Percentiles rank a stretch among this genome's conserved stretches.
phyloP scores from a whole-genome alignment of 805 yeast species.

The Grigorovia jiainica region DNA sequence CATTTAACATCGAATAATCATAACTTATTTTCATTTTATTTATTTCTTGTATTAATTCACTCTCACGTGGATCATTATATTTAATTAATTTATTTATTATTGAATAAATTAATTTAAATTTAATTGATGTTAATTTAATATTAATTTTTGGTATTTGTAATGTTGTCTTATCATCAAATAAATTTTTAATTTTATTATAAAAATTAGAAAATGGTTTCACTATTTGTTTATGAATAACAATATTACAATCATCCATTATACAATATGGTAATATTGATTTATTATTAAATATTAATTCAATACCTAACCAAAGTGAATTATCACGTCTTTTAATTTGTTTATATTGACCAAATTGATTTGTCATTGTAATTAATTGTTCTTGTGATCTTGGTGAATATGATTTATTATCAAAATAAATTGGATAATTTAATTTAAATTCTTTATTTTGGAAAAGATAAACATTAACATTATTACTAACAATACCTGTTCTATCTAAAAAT shows the following conservation, averaged over 20 bases:
- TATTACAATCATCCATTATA: constrained; percentile 55
- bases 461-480: constrained; percentile 59
- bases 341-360: constrained; percentile 3
- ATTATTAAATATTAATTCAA: constrained; percentile 55
- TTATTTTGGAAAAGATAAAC: constrained; percentile 55
- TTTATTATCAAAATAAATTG: constrained; percentile 35
- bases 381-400: constrained; percentile 31
- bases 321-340: constrained; percentile 40
- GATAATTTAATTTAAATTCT: constrained; percentile 34
- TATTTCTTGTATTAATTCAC: constrained; percentile 46
- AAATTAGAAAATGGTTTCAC: constrained; percentile 36
- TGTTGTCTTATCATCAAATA: constrained; percentile 37
- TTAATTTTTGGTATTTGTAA: constrained; percentile 64
- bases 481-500: constrained; percentile 61
- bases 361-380: neutral
- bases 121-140: constrained; percentile 61
- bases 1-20: constrained; percentile 52
- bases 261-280: constrained; percentile 38
- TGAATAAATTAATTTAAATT: constrained; percentile 57
- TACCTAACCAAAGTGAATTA: constrained; percentile 86
- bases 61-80: constrained; percentile 64
- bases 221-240: constrained; percentile 50
- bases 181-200: constrained; percentile 20
- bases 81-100: constrained; percentile 56
- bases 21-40: constrained; percentile 60